Evolutionary conservation across 192 early-diverging fungal species (phyloP), one percentile per base, ranked within the genome.

Genomic region (Backusella circina): DNA sequence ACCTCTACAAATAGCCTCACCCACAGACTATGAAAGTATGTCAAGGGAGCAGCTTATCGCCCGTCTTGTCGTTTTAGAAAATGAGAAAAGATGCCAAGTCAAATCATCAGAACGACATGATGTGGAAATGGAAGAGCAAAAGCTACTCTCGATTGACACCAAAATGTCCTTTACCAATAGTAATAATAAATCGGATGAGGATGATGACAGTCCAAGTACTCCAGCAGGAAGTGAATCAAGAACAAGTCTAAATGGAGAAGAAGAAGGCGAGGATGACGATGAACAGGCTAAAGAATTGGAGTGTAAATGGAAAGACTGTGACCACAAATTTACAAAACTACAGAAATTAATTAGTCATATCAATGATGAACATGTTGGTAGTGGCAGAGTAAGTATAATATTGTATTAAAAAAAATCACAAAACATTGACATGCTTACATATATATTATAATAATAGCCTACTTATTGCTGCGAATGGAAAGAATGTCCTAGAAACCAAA

Each of bases 401-500:
- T n/a, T n/a, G n/a, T 15, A 50, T 23, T 15, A 47, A 41, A 0
- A 47, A 10, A 3, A n/a, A n/a, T n/a, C n/a, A n/a, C n/a, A n/a
- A n/a, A 30, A 57, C 26, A 9, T 38, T 65, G 26, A 66, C 66
- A 28, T 15, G 30, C 37, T 44, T 79, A 50, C 21, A 13, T 21
- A 38, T 79, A 51, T 26, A 16, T 10, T 30, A 33, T 39, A 15
- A 23, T 3, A 7, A 61, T 75, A 87, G 84, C 78, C 83, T 23
- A 79, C 84, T 70, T 87, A 87, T 64, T 81, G 78, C 38, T 87
- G 86, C 44, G 82, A 87, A 38, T 87, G 86, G 86, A 84, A 87
- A 74, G 80, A 82, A 28, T 87, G 86, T 61, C 72, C 80, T 23
- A 78, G 84, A 28, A 80, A 83, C 61, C 82, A 87, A 72, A 87